Conservation (phyloP, 192 early-diverging fungal species). For the Umbelopsis vinacea region DNA sequence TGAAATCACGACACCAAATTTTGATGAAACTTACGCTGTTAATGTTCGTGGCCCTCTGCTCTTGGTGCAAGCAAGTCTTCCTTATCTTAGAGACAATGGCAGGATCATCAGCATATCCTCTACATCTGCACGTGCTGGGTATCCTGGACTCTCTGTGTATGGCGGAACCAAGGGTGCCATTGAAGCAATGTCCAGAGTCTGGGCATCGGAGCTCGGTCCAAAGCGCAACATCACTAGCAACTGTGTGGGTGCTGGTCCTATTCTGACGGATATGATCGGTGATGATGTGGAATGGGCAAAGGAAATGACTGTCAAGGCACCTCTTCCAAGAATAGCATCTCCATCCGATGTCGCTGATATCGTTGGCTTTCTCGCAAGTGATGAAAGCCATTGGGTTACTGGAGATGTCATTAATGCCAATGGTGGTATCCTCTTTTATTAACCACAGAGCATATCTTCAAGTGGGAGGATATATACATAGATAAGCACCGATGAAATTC, state of each 20-base stretch:
- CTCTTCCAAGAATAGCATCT: background rate
- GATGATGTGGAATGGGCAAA: background rate
- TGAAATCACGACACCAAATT: background rate
- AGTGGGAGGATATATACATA: no score
- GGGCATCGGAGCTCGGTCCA: background rate
- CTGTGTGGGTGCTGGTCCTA: background rate
- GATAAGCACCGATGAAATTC: no score
- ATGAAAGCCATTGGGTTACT: background rate
- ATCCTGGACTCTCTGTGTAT: background rate
- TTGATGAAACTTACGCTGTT: slow-evolving; percentile 32
- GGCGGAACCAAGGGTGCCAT: background rate
- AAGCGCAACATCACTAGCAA: background rate
- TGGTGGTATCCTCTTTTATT: background rate
- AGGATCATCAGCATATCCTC: slow-evolving; percentile 49
- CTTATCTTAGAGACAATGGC: slow-evolving; percentile 38
- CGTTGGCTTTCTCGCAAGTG: background rate
- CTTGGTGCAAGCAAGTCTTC: slow-evolving; percentile 36
- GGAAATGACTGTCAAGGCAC: background rate
- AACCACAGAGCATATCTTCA: no score
- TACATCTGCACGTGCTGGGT: background rate
- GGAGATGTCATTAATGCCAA: background rate
- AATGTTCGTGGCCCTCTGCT: slow-evolving; percentile 46
- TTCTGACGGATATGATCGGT: background rate
- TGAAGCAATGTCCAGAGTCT: background rate
- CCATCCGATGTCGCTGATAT: background rate